These are phyloP conservation scores for Rubroboletus pulcherrimus DNA, from an alignment of 768 basidiomycete species.

Conservation along the genomic window DNA sequence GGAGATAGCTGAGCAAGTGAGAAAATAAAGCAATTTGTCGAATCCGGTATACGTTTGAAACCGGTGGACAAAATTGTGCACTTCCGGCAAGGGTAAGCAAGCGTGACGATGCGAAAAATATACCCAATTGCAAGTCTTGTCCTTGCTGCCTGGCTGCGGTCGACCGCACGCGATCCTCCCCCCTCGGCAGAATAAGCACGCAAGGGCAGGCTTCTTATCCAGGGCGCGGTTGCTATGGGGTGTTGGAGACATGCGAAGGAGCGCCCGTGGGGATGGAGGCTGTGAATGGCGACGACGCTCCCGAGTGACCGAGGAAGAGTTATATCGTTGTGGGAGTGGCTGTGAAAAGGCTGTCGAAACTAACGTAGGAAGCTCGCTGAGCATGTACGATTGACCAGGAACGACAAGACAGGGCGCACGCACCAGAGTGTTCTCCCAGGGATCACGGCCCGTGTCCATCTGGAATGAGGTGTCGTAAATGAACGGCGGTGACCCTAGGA, in stretches of 20 bases:
- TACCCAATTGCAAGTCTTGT: conserved; percentile 66
- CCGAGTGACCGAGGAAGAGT: conserved; percentile 15
- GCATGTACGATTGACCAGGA: conserved; percentile 19
- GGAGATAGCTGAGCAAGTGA: conserved; percentile 11
- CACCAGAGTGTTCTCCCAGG: conserved; percentile 21
- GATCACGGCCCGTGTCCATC: conserved; percentile 7
- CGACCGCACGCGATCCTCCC: conserved; percentile 70
- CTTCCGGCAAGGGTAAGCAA: conserved; percentile 3
- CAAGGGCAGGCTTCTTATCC: conserved; percentile 57
- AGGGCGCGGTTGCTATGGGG: conserved; percentile 24
- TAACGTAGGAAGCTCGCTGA: conserved; percentile 13
- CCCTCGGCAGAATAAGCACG: conserved; percentile 63
- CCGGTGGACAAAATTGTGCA: conserved; percentile 10
- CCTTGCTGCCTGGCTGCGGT: conserved; percentile 47
- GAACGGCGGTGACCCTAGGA: conserved; percentile 14
- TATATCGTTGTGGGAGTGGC: conserved; percentile 10
- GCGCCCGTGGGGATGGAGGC: conserved; percentile 26
- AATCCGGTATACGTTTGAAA: conserved; percentile 13
- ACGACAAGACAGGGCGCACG: neutral
- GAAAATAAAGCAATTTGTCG: neutral
- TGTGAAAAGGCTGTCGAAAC: conserved; percentile 7
- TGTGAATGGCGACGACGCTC: conserved; percentile 23
- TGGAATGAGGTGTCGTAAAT: conserved; percentile 9
- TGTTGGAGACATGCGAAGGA: conserved; percentile 19
- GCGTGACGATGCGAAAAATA: neutral